Conservation (phyloP, 2,329 filamentous ascomycete species). For the Arthrobotrys megalospora region DNA sequence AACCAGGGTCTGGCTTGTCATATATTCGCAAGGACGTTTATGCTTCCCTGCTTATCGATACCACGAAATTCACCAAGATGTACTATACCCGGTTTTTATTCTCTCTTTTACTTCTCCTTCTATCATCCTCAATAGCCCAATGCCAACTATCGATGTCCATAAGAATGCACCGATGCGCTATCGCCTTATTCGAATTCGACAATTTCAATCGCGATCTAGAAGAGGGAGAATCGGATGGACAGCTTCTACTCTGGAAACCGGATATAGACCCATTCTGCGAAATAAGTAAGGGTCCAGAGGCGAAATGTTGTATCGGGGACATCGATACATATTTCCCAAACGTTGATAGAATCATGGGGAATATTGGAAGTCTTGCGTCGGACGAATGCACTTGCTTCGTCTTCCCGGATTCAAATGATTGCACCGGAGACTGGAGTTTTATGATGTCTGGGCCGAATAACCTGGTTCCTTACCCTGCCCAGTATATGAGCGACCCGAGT, state of each 20-base stretch:
- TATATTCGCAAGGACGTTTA: too few relatives aligned
- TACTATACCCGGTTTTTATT: not conserved
- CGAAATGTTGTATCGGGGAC: conserved; percentile 9
- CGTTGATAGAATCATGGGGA: not conserved
- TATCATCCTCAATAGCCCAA: not conserved
- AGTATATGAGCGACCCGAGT: not conserved
- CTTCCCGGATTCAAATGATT: conserved; percentile 8
- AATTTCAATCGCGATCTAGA: not conserved
- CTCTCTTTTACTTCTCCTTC: not conserved
- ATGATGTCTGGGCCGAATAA: not conserved
- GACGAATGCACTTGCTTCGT: conserved; percentile 10
- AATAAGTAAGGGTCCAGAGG: not conserved
- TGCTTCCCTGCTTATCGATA: too few relatives aligned
- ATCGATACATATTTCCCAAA: not conserved
- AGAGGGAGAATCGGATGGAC: not conserved
- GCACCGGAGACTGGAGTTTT: conserved; percentile 5
- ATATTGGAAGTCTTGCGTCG: conserved; percentile 14
- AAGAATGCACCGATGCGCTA: conserved; percentile 7
- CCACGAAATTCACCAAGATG: not conserved
- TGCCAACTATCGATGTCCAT: not conserved
- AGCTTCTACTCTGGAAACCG: conserved; percentile 1
- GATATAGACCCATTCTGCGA: conserved; percentile 20
- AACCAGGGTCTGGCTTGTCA: too few relatives aligned
- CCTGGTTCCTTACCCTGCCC: not conserved
- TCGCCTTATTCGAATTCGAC: conserved; percentile 9